phyloP scores from a whole-genome alignment of 305 asterid species.

The Fraxinus ornus region DNA sequence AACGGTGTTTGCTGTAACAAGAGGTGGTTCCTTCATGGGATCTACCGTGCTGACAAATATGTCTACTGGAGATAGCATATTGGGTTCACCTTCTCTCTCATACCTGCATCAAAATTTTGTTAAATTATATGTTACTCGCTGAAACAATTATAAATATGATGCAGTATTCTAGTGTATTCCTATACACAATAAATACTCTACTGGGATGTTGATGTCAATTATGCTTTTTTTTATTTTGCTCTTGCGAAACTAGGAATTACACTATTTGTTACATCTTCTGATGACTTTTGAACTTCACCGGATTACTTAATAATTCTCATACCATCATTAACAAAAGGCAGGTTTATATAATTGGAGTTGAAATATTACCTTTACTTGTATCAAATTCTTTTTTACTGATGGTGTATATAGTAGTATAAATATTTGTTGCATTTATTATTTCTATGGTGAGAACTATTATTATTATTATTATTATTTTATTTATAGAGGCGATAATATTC shows the following conservation, averaged over 20 bases:
- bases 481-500: background rate
- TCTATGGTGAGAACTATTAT: background rate
- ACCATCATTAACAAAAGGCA: background rate
- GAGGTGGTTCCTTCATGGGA: conserved; percentile 97
- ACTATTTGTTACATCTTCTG: background rate
- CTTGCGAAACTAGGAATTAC: background rate
- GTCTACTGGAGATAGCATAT: conserved; percentile 83
- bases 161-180: background rate
- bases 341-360: background rate
- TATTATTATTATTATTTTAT: too few relatives aligned
- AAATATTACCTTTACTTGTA: background rate
- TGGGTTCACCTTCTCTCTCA: conserved; percentile 94
- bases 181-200: background rate
- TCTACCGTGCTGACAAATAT: conserved; percentile 94
- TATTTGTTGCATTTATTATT: background rate
- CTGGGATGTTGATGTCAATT: background rate
- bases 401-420: background rate
- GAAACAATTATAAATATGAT: background rate
- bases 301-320: background rate
- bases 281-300: background rate
- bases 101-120: conserved; percentile 51
- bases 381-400: background rate
- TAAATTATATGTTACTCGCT: background rate
- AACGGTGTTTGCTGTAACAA: conserved; percentile 86
- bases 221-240: background rate